phyloP scores from a whole-genome alignment of 2,329 filamentous ascomycete species.

The Aspergillus terreus region DNA sequence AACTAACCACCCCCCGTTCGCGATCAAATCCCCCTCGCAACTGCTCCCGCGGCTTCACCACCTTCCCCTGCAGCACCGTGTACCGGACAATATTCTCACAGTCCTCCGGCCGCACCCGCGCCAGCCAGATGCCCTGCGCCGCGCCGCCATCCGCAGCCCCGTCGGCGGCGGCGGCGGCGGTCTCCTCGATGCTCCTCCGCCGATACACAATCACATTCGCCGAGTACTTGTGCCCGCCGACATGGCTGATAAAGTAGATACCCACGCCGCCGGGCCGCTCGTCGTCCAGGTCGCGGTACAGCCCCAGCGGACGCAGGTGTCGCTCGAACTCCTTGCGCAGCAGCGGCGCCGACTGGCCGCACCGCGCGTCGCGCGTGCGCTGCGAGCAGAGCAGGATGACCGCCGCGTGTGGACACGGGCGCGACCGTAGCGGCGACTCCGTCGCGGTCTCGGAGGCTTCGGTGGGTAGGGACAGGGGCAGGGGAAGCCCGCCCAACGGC shows the following conservation, averaged over 20 bases:
- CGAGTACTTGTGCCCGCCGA: conserved; percentile 93
- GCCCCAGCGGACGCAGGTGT: conserved; percentile 75
- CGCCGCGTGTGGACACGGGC: conserved; percentile 74
- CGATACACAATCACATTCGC: conserved; percentile 94
- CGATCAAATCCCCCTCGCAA: conserved; percentile 89
- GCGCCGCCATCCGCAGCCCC: conserved; percentile 55
- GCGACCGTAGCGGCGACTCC: conserved; percentile 45
- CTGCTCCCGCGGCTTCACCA: conserved; percentile 84
- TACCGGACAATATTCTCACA: conserved; percentile 89
- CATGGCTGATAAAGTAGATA: conserved; percentile 94
- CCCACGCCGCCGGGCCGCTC: conserved; percentile 86
- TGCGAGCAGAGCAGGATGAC: conserved; percentile 94
- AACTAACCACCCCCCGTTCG: conserved; percentile 74
- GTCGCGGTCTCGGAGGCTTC: too few relatives aligned
- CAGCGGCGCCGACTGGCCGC: conserved; percentile 87
- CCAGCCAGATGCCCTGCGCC: conserved; percentile 89
- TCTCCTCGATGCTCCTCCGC: conserved; percentile 33
- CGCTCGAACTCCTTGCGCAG: conserved; percentile 85
- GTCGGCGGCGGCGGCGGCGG: neutral
- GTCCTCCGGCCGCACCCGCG: conserved; percentile 77
- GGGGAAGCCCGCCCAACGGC: conserved; percentile 49
- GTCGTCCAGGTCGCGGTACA: conserved; percentile 85
- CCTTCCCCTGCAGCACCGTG: conserved; percentile 87
- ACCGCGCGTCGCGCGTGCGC: conserved; percentile 88
- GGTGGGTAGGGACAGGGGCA: neutral